A percentile compares a stretch with the other conserved stretches of the same genome.
Evolutionary conservation across 257 asterid genomes (phyloP).

Genomic region (Verbascum thapsus): DNA sequence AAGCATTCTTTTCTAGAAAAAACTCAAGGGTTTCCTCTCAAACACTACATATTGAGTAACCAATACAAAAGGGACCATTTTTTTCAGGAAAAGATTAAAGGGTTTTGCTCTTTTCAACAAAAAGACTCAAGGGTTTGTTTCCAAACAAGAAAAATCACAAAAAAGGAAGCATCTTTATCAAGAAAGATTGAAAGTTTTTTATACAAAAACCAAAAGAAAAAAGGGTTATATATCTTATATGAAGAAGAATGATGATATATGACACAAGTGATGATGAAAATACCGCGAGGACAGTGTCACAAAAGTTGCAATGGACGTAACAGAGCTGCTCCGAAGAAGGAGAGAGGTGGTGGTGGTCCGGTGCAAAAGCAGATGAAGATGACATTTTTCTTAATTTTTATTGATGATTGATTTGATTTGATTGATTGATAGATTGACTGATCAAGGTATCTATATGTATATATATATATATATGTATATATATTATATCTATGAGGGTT

Average conservation of each 20-base stretch:
- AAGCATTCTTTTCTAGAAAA: neutral
- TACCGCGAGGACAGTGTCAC: slow-evolving; percentile 97
- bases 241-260: neutral
- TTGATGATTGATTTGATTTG: slow-evolving; percentile 55
- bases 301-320: slow-evolving; percentile 89
- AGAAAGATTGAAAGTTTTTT: neutral
- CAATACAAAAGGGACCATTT: neutral
- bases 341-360: slow-evolving; percentile 74
- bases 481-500: no score
- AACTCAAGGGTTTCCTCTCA: neutral
- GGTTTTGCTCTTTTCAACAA: neutral
- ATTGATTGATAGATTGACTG: slow-evolving; percentile 84
- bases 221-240: neutral
- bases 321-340: slow-evolving; percentile 86
- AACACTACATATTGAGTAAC: neutral
- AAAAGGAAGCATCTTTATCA: neutral
- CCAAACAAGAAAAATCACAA: neutral
- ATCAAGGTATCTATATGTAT: slow-evolving; percentile 53
- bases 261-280: neutral
- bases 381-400: slow-evolving; percentile 52
- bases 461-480: slow-evolving; percentile 16
- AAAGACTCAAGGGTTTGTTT: neutral
- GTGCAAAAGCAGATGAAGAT: slow-evolving; percentile 78
- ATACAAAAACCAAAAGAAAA: neutral
- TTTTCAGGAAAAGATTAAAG: neutral